phyloP scores from a whole-genome alignment of 2,329 filamentous ascomycete genomes.

The Hymenoscyphus infarciens region DNA sequence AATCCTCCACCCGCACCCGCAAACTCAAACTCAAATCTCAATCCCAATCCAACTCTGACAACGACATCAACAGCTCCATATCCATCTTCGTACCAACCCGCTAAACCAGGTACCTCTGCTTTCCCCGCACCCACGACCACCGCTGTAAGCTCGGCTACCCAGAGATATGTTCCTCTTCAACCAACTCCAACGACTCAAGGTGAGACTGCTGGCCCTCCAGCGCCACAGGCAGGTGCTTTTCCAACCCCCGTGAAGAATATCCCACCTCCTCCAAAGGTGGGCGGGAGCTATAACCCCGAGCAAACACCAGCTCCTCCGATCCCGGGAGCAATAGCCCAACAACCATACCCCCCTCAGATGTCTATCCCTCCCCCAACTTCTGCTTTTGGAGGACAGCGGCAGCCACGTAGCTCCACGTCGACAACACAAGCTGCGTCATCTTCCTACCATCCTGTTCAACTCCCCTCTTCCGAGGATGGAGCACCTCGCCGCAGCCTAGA shows the following conservation, averaged over 20 bases:
- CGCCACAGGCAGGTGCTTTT: conserved; percentile 55
- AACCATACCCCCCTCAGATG: conserved; percentile 48
- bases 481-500: conserved; percentile 28
- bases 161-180: conserved; percentile 37
- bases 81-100: conserved; percentile 34
- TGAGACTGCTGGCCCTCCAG: conserved; percentile 42
- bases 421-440: conserved; percentile 35
- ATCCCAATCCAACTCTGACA: conserved; percentile 31
- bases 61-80: conserved; percentile 33
- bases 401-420: conserved; percentile 45
- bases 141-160: conserved; percentile 20
- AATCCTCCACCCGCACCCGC: neutral
- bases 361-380: conserved; percentile 45
- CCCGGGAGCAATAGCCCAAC: conserved; percentile 26
- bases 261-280: conserved; percentile 51
- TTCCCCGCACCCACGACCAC: conserved; percentile 40
- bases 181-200: conserved; percentile 44
- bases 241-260: conserved; percentile 43
- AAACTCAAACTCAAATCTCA: neutral
- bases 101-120: conserved; percentile 49
- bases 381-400: conserved; percentile 40
- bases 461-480: conserved; percentile 18
- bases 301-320: conserved; percentile 34
- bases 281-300: conserved; percentile 42
- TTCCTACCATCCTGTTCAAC: conserved; percentile 24